Percentiles rank a stretch among this genome's conserved stretches.
Evolutionary conservation across 1,139 yeast genomes (phyloP).

Genomic region (Kodamaea derodonti): DNA sequence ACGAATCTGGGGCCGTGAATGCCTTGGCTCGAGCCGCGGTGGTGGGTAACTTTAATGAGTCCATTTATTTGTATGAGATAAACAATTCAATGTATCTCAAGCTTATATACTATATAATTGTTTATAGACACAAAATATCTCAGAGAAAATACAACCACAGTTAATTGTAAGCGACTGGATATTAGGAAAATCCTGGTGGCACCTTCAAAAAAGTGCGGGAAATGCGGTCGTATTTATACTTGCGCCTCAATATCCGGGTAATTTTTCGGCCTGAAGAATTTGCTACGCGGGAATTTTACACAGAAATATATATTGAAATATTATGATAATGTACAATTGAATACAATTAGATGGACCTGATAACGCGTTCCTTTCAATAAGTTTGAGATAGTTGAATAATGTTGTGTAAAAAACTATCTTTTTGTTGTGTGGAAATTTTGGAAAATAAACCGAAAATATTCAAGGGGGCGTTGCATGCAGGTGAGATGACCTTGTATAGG

Average conservation of each 20-base stretch:
- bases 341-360: no score
- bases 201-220: conserved; percentile 7
- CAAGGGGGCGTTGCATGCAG: no score
- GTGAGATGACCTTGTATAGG: not conserved
- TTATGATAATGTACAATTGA: no score
- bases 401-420: no score
- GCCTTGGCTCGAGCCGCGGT: conserved; percentile 80
- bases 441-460: no score
- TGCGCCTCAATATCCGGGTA: conserved; percentile 25
- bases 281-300: conserved; percentile 6
- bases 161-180: conserved; percentile 1
- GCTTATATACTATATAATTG: conserved; percentile 1
- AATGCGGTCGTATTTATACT: conserved; percentile 20
- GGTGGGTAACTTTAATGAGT: conserved; percentile 70
- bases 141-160: conserved; percentile 1
- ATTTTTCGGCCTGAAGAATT: conserved; percentile 6
- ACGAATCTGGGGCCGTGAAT: conserved; percentile 65
- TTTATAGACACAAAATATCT: conserved; percentile 2
- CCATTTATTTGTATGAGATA: conserved; percentile 47
- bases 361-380: no score
- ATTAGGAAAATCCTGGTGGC: not conserved
- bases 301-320: no score
- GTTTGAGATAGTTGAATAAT: no score
- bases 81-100: conserved; percentile 46
- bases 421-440: no score